phyloP scores from a whole-genome alignment of 2,329 filamentous ascomycete species.

The Colletotrichum navitas region DNA sequence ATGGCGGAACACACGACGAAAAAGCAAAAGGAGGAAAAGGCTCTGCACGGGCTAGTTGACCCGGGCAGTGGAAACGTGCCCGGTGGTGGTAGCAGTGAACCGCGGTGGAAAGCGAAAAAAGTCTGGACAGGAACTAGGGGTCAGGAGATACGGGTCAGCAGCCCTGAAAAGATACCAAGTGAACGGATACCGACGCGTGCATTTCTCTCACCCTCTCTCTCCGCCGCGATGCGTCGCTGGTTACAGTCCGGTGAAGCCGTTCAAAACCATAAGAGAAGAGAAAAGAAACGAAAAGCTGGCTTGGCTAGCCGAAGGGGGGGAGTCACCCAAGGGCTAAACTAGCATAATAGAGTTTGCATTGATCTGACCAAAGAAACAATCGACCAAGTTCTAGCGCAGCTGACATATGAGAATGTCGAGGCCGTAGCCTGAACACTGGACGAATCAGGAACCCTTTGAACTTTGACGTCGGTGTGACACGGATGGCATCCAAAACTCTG shows the following conservation, averaged over 20 bases:
- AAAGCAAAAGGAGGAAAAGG: constrained; percentile 5
- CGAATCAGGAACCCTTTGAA: constrained; percentile 29
- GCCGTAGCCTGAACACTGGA: constrained; percentile 16
- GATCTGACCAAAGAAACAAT: constrained; percentile 19
- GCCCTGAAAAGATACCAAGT: constrained; percentile 38
- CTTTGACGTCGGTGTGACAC: constrained; percentile 22
- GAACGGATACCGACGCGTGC: constrained; percentile 39
- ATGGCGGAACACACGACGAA: constrained; percentile 18
- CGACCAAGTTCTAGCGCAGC: constrained; percentile 17
- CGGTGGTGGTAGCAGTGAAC: constrained; percentile 6
- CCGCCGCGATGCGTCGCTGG: background rate
- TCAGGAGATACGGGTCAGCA: constrained; percentile 11
- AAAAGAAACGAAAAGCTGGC: no score
- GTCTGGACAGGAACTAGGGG: constrained; percentile 4
- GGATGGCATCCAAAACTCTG: background rate
- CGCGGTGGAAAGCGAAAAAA: background rate
- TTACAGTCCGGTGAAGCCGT: constrained; percentile 22
- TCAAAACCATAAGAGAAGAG: no score
- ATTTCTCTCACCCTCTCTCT: constrained; percentile 7
- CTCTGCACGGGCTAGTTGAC: constrained; percentile 10
- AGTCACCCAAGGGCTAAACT: background rate
- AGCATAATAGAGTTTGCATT: constrained; percentile 31
- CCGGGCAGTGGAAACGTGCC: constrained; percentile 18
- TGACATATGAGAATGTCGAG: constrained; percentile 6
- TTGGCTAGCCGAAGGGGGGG: background rate